Conservation (phyloP, 371 early-diverging fungal species). For the Mucor saturninus region DNA sequence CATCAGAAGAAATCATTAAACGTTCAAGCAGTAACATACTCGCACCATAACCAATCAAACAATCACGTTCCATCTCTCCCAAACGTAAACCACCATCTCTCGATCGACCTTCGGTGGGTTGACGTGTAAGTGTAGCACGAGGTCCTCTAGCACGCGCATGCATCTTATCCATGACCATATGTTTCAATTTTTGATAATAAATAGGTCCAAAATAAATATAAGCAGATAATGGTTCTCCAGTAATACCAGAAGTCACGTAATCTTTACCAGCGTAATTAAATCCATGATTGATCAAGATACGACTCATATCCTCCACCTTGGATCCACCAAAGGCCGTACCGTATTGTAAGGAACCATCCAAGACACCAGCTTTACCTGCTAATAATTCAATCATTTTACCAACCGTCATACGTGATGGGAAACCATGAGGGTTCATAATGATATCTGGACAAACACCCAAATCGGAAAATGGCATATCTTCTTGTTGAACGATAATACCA, state of each 20-base stretch:
- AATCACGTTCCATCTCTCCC: slow-evolving; percentile 99
- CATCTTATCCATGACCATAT: slow-evolving; percentile 99
- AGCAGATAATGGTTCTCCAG: slow-evolving; percentile 93
- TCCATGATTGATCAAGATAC: slow-evolving; percentile 92
- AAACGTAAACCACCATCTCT: slow-evolving; percentile 98
- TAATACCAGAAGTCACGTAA: slow-evolving; percentile 92
- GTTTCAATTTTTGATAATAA: slow-evolving; percentile 99
- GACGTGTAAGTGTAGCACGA: slow-evolving; percentile 93
- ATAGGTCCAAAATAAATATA: slow-evolving; percentile 99
- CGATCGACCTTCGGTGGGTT: slow-evolving; percentile 99
- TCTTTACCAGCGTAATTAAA: slow-evolving; percentile 99
- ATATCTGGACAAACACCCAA: slow-evolving; percentile 97
- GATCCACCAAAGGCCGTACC: slow-evolving; percentile 98
- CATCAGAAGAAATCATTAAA: slow-evolving; percentile 95
- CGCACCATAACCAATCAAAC: slow-evolving; percentile 98
- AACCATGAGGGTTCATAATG: slow-evolving; percentile 99
- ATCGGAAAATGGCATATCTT: slow-evolving; percentile 99
- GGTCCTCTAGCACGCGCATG: slow-evolving; percentile 98
- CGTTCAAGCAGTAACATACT: slow-evolving; percentile 93
- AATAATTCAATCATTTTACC: slow-evolving; percentile 99
- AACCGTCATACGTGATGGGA: slow-evolving; percentile 99
- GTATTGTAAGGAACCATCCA: slow-evolving; percentile 95
- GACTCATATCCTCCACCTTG: slow-evolving; percentile 96
- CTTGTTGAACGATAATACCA: slow-evolving; percentile 96
- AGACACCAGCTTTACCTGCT: slow-evolving; percentile 98